phyloP scores from a whole-genome alignment of 139 green algal species.

The Ettlia oleoabundans region DNA sequence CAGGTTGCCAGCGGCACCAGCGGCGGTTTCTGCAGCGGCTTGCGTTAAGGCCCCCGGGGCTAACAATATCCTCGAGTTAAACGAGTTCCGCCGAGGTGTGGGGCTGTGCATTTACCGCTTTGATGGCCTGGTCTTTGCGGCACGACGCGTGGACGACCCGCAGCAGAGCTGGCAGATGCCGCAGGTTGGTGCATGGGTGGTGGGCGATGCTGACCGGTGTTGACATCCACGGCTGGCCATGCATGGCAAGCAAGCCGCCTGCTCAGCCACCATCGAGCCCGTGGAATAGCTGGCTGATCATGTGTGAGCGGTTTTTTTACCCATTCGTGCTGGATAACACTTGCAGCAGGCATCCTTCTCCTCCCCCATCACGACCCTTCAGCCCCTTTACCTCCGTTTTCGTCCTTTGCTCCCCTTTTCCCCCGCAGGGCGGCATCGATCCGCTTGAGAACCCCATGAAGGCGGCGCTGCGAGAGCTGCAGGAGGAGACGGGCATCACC shows the following conservation, averaged over 20 bases:
- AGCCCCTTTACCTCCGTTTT: neutral
- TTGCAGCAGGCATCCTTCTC: too few species aligned
- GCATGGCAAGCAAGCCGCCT: too few species aligned
- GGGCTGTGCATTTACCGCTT: slow-evolving; percentile 59
- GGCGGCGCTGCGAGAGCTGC: slow-evolving; percentile 52
- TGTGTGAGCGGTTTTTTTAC: too few species aligned
- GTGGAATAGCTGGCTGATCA: too few species aligned
- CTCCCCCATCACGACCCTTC: neutral
- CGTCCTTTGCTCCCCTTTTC: neutral
- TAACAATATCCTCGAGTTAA: slow-evolving; percentile 27
- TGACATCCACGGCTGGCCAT: too few species aligned
- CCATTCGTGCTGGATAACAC: too few species aligned
- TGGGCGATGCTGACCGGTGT: too few species aligned
- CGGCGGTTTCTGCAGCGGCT: too few species aligned
- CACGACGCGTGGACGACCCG: slow-evolving; percentile 48
- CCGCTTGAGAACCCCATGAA: slow-evolving; percentile 43
- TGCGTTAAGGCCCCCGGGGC: neutral
- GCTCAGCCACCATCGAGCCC: too few species aligned
- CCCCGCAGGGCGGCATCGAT: slow-evolving; percentile 56
- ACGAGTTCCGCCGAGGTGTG: slow-evolving; percentile 54
- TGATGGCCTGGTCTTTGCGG: slow-evolving; percentile 56
- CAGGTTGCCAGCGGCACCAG: neutral
- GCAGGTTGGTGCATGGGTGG: slow-evolving; percentile 42
- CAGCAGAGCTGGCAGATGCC: slow-evolving; percentile 65
- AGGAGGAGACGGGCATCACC: slow-evolving; percentile 63